Conservation (phyloP, 345 rosid genomes). For the Eucalyptus melliodora region DNA sequence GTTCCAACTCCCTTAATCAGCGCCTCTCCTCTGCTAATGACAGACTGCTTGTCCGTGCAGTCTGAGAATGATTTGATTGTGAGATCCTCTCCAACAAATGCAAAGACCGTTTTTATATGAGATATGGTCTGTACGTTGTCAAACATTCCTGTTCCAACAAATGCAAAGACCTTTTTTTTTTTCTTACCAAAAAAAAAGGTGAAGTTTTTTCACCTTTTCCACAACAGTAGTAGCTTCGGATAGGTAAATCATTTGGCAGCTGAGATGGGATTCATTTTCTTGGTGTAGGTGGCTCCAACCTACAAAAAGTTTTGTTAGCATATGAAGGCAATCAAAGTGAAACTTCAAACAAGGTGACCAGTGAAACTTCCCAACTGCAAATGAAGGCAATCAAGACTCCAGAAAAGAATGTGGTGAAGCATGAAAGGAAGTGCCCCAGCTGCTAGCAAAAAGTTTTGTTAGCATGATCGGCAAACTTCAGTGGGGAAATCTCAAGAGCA, state of each 20-base stretch:
- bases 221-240: slow-evolving; percentile 44
- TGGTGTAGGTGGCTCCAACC: slow-evolving; percentile 49
- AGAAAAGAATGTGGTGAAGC: slow-evolving; percentile 39
- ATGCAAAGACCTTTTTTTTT: neutral
- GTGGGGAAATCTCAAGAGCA: neutral
- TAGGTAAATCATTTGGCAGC: slow-evolving; percentile 24
- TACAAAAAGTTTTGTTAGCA: too few species aligned
- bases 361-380: slow-evolving; percentile 50
- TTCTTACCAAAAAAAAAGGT: neutral
- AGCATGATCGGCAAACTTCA: neutral
- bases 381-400: slow-evolving; percentile 40
- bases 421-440: slow-evolving; percentile 52
- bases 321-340: too few species aligned
- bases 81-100: too few species aligned
- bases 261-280: slow-evolving; percentile 37
- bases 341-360: slow-evolving; percentile 29
- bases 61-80: too few species aligned
- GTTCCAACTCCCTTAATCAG: too few species aligned
- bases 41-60: too few species aligned
- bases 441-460: neutral
- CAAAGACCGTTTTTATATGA: slow-evolving; percentile 10
- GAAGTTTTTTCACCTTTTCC: slow-evolving; percentile 22
- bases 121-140: slow-evolving; percentile 20
- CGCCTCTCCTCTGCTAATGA: too few species aligned
- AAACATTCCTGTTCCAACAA: neutral